Evolutionary conservation across 345 rosid genomes (phyloP).

Genomic region (Syzygium aqueum): DNA sequence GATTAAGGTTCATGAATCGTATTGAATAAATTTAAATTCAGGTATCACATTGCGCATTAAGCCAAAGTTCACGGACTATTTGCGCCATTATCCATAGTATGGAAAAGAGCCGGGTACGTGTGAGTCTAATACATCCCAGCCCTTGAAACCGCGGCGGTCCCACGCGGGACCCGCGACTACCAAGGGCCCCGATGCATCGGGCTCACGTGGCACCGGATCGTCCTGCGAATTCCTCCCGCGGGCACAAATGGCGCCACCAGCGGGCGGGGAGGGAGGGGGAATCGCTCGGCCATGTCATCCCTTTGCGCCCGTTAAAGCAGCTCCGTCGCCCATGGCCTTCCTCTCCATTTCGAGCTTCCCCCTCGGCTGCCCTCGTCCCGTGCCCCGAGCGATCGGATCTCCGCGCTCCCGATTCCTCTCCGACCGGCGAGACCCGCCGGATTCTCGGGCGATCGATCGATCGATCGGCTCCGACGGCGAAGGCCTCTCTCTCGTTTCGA

Average conservation of each 20-base stretch:
- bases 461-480: not conserved
- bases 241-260: not conserved
- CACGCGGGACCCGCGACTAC: not conserved
- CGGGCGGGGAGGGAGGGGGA: not conserved
- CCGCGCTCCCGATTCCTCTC: not conserved
- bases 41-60: fast-evolving
- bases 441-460: not conserved
- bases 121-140: not conserved
- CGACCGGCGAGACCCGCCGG: not conserved
- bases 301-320: not conserved
- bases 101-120: not conserved
- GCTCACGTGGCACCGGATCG: not conserved
- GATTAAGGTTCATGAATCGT: too few relatives aligned
- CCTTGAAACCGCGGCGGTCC: not conserved
- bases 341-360: not conserved
- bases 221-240: not conserved
- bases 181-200: not conserved
- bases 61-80: too few relatives aligned
- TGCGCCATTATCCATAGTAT: fast-evolving
- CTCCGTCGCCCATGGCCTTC: not conserved
- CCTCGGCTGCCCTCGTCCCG: not conserved
- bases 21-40: too few relatives aligned
- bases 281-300: not conserved
- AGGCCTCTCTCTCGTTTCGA: too few relatives aligned
- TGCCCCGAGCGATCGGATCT: not conserved